Percentiles rank a stretch among this genome's conserved stretches.
phyloP scores from a whole-genome alignment of 2,329 filamentous ascomycete species.

The Talaromyces sp. region DNA sequence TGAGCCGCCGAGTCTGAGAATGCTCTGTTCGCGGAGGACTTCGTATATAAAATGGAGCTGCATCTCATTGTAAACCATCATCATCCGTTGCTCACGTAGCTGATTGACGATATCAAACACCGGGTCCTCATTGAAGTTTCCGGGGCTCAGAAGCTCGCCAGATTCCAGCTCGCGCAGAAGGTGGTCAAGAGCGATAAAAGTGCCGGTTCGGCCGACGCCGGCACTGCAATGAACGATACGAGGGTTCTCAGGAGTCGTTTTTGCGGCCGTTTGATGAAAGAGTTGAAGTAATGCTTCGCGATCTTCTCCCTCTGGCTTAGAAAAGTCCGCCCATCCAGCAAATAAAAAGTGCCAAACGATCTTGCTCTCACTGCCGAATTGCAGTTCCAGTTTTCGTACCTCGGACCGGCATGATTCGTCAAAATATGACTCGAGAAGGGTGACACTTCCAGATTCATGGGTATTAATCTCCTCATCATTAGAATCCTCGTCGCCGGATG shows the following conservation, averaged over 20 bases:
- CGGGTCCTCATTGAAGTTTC: slow-evolving; percentile 55
- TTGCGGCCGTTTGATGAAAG: slow-evolving; percentile 43
- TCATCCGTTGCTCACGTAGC: slow-evolving; percentile 80
- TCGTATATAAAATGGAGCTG: slow-evolving; percentile 89
- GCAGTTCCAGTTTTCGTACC: slow-evolving; percentile 64
- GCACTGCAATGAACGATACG: slow-evolving; percentile 85
- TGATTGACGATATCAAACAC: slow-evolving; percentile 73
- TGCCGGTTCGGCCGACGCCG: slow-evolving; percentile 88
- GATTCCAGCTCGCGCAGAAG: slow-evolving; percentile 74
- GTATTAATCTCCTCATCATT: slow-evolving; percentile 59
- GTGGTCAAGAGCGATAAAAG: slow-evolving; percentile 94
- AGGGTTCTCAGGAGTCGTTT: slow-evolving; percentile 55
- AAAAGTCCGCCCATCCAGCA: slow-evolving; percentile 84
- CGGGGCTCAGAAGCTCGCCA: slow-evolving; percentile 58
- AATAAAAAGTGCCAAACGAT: slow-evolving; percentile 81
- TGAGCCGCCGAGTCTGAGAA: slow-evolving; percentile 25
- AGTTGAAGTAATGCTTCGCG: slow-evolving; percentile 47
- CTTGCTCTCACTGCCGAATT: slow-evolving; percentile 49
- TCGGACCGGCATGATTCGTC: slow-evolving; percentile 59
- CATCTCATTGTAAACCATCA: slow-evolving; percentile 87
- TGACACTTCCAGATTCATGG: slow-evolving; percentile 61
- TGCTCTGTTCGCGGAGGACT: slow-evolving; percentile 60
- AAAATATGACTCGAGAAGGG: slow-evolving; percentile 50
- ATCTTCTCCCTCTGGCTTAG: slow-evolving; percentile 60
- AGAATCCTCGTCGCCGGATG: slow-evolving; percentile 14